Conservation (phyloP, 768 basidiomycete genomes). For the Naganishia randhawae region DNA sequence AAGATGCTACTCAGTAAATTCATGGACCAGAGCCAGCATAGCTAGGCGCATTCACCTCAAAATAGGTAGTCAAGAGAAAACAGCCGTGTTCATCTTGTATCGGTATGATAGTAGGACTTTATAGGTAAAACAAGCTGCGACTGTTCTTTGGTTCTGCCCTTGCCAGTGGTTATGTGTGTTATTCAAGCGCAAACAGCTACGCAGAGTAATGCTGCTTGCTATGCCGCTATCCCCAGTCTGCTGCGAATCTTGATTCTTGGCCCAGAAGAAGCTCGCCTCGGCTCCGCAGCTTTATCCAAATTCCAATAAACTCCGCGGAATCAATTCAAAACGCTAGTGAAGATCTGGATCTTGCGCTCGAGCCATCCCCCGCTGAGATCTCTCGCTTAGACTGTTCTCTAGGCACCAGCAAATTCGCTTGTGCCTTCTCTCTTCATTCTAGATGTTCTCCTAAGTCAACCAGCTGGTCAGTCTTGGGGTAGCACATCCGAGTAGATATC, state of each 20-base stretch:
- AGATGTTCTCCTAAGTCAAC: background rate
- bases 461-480: background rate
- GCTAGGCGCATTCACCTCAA: background rate
- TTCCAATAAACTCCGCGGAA: constrained; percentile 7
- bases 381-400: background rate
- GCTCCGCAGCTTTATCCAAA: background rate
- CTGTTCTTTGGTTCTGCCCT: no score
- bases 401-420: background rate
- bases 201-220: background rate
- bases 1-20: background rate
- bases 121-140: no score
- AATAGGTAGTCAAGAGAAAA: background rate
- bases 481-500: no score
- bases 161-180: no score
- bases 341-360: background rate
- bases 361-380: background rate
- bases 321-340: background rate
- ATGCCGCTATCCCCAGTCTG: no score
- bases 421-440: background rate
- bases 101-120: background rate
- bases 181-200: no score
- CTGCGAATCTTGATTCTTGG: background rate
- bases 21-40: background rate
- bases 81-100: background rate
- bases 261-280: background rate